Evolutionary conservation across 495 filamentous ascomycete species (phyloP), one percentile per base, ranked within the genome.

Genomic region (Podospora comata): DNA sequence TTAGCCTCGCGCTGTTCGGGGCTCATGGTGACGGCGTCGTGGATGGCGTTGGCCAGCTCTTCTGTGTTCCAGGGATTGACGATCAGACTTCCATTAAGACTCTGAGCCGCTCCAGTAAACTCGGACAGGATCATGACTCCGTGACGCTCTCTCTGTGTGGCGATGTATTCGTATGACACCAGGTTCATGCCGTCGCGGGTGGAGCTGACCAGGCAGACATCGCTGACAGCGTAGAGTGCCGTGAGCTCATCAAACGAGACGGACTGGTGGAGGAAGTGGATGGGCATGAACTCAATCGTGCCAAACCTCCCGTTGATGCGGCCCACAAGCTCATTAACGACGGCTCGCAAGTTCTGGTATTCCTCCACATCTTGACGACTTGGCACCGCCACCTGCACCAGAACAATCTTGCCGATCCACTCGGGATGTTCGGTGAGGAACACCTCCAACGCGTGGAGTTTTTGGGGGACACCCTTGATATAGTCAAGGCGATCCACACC

Each of bases 141-240:
- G 73, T 96, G 90, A 11, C 89, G 85, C 69, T 93, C 85, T 68
- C 90, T 82, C 74, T 97, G 94, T 39, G 90, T 92, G 2, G 94
- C 94, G 61, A 97, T 93, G 79, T 97, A 98, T 78, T 98, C 94
- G 79, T 93, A 97, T 26, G 91, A 93, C 27, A 98, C 94, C 11
- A 97, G 86, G 75, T 98, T 98, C 94, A 98, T 97, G 67, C 94
- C 94, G 74, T 97, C 94, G n/a, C 94, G 85, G 1, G 91, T 96
- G 0, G 93, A 97, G 16, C 90, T 91, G 61, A 97, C 90, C 5
- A 98, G 84, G 74, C 94, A 98, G 57, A 91, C 90, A 76, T 97
- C 94, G 13, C 91, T 92, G 53, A 97, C 86, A 32, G 92, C 90
- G 72, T 98, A 98, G 2, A 98, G 81, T 0, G 94, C 94, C 28